These are phyloP conservation scores for Salvia splendens DNA, from an alignment of 257 asterid genomes.

Conservation along the genomic window DNA sequence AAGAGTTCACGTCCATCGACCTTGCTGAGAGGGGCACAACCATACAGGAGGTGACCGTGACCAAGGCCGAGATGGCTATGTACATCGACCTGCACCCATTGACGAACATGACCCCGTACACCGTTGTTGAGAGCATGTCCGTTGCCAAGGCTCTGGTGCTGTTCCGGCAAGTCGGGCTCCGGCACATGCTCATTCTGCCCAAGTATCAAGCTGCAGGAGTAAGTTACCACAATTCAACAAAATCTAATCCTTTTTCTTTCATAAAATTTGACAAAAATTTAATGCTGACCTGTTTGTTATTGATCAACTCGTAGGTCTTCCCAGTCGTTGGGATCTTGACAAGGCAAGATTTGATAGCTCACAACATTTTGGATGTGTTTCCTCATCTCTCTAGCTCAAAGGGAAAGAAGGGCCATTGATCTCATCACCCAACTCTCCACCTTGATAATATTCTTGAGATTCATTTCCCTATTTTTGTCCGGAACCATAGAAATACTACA, in stretches of 20 bases:
- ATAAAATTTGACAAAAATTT: background rate
- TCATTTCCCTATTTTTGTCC: slow-evolving; percentile 25
- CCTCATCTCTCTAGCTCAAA: slow-evolving; percentile 64
- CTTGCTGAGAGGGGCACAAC: slow-evolving; percentile 69
- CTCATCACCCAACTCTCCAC: slow-evolving; percentile 1
- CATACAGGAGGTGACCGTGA: slow-evolving; percentile 63
- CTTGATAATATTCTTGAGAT: slow-evolving; percentile 22
- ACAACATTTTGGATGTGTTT: slow-evolving; percentile 70
- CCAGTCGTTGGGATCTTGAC: slow-evolving; percentile 91
- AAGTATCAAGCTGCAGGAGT: slow-evolving; percentile 86
- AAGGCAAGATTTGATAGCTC: slow-evolving; percentile 81
- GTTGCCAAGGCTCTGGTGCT: slow-evolving; percentile 88
- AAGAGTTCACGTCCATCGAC: slow-evolving; percentile 69
- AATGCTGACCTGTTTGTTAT: slow-evolving; percentile 28
- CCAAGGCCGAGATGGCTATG: slow-evolving; percentile 77
- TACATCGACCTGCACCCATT: slow-evolving; percentile 78
- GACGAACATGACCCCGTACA: slow-evolving; percentile 75
- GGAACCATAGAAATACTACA: slow-evolving; percentile 21
- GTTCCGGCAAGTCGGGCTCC: slow-evolving; percentile 78
- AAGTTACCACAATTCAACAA: slow-evolving; percentile 28
- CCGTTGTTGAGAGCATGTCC: slow-evolving; percentile 72
- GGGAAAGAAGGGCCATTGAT: slow-evolving; percentile 59
- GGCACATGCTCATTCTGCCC: slow-evolving; percentile 82
- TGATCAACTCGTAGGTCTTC: slow-evolving; percentile 45
- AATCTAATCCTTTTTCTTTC: background rate